Conservation (phyloP, 1,284 basidiomycete species). For the Sphaerobolus stellatus region DNA sequence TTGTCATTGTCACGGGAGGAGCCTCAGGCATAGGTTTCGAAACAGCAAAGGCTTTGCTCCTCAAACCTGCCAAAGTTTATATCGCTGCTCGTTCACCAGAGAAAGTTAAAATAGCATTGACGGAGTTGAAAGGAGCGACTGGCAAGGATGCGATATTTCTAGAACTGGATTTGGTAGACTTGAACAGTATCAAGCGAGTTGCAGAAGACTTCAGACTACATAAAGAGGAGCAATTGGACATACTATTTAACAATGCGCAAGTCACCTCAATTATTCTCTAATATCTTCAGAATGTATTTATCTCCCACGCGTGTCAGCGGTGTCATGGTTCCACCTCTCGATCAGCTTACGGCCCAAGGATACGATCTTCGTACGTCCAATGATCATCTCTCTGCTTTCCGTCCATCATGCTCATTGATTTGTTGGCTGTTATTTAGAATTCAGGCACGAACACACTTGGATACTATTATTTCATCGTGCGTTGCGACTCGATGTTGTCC, state of each 20-base stretch:
- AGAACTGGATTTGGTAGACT: slow-evolving; percentile 4
- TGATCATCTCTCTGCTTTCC: neutral
- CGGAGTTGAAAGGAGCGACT: slow-evolving; percentile 8
- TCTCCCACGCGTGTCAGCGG: neutral
- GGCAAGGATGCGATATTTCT: slow-evolving; percentile 1
- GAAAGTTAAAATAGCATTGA: slow-evolving; percentile 26
- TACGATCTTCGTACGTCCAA: neutral
- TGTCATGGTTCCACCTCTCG: neutral
- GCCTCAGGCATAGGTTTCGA: slow-evolving; percentile 44
- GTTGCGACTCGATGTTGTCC: neutral
- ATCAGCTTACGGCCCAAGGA: neutral
- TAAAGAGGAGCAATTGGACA: slow-evolving; percentile 25
- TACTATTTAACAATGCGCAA: slow-evolving; percentile 16
- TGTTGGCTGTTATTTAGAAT: neutral
- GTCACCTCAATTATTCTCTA: neutral
- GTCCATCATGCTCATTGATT: neutral
- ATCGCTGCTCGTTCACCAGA: slow-evolving; percentile 28
- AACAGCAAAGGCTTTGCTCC: slow-evolving; percentile 26
- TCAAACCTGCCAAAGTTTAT: slow-evolving; percentile 32
- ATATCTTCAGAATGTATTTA: neutral
- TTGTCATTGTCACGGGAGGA: slow-evolving; percentile 44
- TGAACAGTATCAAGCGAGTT: slow-evolving; percentile 3
- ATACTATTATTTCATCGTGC: neutral
- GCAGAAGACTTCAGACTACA: slow-evolving; percentile 8
- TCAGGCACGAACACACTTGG: neutral